phyloP scores from a whole-genome alignment of 2,329 filamentous ascomycete genomes.

The Aspergillus eucalypticola region DNA sequence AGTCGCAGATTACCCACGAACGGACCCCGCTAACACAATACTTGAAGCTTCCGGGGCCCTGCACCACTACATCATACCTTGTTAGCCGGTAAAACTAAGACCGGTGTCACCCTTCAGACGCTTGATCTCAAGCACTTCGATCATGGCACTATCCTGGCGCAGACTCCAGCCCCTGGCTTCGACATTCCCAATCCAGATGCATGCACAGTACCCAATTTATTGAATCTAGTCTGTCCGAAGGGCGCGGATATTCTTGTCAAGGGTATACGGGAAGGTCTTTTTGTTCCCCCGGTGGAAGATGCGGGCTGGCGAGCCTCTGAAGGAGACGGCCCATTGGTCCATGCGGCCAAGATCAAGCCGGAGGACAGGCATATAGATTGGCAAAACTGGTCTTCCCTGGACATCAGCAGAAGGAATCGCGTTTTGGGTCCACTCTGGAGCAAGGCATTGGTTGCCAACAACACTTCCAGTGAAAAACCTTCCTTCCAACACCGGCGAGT shows the following conservation, averaged over 20 bases:
- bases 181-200: conserved; percentile 50
- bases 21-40: not conserved
- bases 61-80: conserved; percentile 87
- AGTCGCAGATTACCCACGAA: not conserved
- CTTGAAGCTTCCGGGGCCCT: conserved; percentile 70
- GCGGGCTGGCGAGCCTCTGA: conserved; percentile 30
- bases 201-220: conserved; percentile 54
- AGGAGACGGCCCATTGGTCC: conserved; percentile 34
- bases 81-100: conserved; percentile 59
- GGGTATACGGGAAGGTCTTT: conserved; percentile 63
- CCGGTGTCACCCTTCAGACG: conserved; percentile 85
- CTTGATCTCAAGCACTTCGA: conserved; percentile 77
- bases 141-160: conserved; percentile 71
- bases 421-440: conserved; percentile 71
- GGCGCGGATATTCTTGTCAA: conserved; percentile 71
- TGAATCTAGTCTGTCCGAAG: conserved; percentile 58
- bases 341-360: conserved; percentile 73
- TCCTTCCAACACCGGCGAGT: conserved; percentile 36
- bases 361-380: conserved; percentile 66
- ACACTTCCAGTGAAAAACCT: conserved; percentile 15
- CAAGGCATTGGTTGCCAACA: conserved; percentile 31
- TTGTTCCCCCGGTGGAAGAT: conserved; percentile 61
- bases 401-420: conserved; percentile 57
- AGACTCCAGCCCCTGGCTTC: conserved; percentile 62
- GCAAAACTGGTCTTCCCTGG: conserved; percentile 52